Evolutionary conservation across 2,329 filamentous ascomycete genomes (phyloP), one percentile per base, ranked within the genome.

Genomic region (Ascosphaera apis): DNA sequence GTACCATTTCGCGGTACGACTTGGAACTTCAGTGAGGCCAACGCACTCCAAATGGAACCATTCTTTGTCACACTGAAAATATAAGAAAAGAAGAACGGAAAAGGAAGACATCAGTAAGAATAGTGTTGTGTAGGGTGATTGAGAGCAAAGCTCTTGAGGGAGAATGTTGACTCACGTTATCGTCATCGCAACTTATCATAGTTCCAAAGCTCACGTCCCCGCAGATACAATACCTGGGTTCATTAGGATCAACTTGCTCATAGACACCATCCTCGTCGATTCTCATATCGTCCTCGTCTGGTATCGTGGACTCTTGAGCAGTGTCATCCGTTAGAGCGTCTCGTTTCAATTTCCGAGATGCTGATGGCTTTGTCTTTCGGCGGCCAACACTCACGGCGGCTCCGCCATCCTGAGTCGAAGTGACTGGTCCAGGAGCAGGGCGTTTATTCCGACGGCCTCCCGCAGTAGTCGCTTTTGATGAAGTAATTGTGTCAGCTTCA

Each of bases 1-100:
- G 45, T 69, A 76, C 71, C 71, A 76, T 50, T 72, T 73, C 8
- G 64, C 61, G 9, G 68, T 63, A 16, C 69, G 60, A n/a, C 62
- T 61, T 5, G 71, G 71, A 21, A 69, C 58, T 36, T 69, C 67
- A 4, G 57, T 57, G 13, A 76, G 55, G 11, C 63, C 61, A 17
- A 76, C 62, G 42, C 71, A 76, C 25, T 61, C 58, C 33, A 75
- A 60, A 45, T 76, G 71, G 48, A 76, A 76, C 71, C 71, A 76
- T 52, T 75, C 69, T 31, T 61, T 65, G 42, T 72, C 67, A 51
- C 71, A 76, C 63, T 72, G 43, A 9, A 33, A 1, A 25, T 17
- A 27, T 3, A 27, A 23, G 17, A 7, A 25, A 2, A 36, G 15
- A 33, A 13, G 31, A 28, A 32, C 35, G 28, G 31, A 32, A 18